Evolutionary conservation across 805 yeast species (phyloP).

Genomic region (Brettanomyces custersianus): DNA sequence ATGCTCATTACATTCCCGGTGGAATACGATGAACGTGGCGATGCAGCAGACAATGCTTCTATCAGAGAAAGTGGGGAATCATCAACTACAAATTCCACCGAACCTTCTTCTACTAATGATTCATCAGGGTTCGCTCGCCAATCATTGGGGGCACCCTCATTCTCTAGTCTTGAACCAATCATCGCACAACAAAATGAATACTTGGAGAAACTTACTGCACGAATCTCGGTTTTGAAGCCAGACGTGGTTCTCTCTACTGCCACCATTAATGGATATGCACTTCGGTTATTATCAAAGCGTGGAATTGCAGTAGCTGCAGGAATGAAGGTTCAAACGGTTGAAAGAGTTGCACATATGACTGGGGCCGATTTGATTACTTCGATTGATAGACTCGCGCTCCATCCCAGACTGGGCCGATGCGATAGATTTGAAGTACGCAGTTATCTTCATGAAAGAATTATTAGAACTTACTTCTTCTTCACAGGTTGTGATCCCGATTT

Average conservation of each 20-base stretch:
- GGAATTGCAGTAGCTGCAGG: constrained; percentile 76
- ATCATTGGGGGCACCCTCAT: constrained; percentile 12
- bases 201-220: constrained; percentile 67
- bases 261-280: constrained; percentile 74
- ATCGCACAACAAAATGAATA: constrained; percentile 84
- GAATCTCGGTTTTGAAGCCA: constrained; percentile 71
- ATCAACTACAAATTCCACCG: not conserved
- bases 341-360: constrained; percentile 68
- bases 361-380: constrained; percentile 81
- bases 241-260: constrained; percentile 72
- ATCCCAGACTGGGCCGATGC: constrained; percentile 70
- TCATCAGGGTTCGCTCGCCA: too few species aligned
- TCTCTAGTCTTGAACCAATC: constrained; percentile 37
- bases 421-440: constrained; percentile 61
- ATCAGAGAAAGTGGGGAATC: not conserved
- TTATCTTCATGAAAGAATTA: constrained; percentile 43
- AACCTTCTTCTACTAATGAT: not conserved
- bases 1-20: constrained; percentile 82
- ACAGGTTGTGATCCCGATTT: constrained; percentile 64
- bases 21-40: constrained; percentile 58
- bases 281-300: constrained; percentile 59
- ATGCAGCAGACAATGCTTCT: constrained; percentile 5
- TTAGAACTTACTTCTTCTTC: constrained; percentile 70
- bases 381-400: constrained; percentile 71
- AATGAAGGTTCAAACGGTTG: constrained; percentile 74